A percentile compares a stretch with the other conserved stretches of the same genome.
Conservation (phyloP, 148 eudicot genomes). For the Diospyros kaki region DNA sequence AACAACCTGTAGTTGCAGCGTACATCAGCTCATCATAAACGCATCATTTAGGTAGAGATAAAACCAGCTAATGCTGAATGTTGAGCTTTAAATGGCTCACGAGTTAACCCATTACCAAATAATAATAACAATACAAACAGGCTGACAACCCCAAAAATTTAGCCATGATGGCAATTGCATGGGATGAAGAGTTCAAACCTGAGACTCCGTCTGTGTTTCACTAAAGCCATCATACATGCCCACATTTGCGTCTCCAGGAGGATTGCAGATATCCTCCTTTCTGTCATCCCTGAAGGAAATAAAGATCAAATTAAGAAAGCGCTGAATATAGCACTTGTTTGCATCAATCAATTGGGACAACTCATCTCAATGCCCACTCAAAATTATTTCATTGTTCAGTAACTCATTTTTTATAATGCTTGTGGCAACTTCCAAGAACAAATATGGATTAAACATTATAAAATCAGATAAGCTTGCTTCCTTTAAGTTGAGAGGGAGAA, state of each 20-base stretch:
- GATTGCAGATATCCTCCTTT: conserved; percentile 34
- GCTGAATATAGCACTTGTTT: not conserved
- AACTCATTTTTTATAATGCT: not conserved
- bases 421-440: not conserved
- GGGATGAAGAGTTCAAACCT: conserved; percentile 43
- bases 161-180: not conserved
- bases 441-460: not conserved
- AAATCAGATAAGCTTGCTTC: not conserved
- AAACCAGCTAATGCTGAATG: conserved; percentile 1
- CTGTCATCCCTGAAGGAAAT: conserved; percentile 46
- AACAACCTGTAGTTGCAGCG: conserved; percentile 55
- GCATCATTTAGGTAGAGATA: not conserved
- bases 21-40: not conserved
- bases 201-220: conserved; percentile 97
- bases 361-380: not conserved
- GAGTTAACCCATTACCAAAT: not conserved
- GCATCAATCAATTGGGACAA: not conserved
- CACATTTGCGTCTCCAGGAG: conserved; percentile 35
- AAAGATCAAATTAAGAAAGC: conserved; percentile 12
- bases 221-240: conserved; percentile 67
- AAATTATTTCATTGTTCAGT: not conserved
- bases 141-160: conserved; percentile 2
- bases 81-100: not conserved
- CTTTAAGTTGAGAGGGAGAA: not conserved
- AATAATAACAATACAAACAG: not conserved